Percentiles rank a stretch among this genome's conserved stretches.
These are phyloP conservation scores for Trametes cubensis DNA, from an alignment of 768 basidiomycete species.

Conservation along the genomic window DNA sequence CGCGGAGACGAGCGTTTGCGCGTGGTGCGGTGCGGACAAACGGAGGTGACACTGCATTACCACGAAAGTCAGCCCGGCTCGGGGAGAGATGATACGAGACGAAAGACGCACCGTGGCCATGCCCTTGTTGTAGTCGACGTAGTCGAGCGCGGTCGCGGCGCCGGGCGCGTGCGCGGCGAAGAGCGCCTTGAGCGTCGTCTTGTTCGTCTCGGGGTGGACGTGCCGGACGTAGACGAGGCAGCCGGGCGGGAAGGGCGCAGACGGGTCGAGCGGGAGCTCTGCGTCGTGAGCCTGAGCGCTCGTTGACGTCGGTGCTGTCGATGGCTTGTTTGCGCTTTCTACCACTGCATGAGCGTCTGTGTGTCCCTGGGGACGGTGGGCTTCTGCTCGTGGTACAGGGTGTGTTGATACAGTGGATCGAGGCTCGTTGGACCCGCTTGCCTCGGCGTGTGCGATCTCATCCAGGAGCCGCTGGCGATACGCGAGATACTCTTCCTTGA, in stretches of 20 bases:
- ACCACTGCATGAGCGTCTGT: background rate
- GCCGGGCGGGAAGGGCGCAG: slow-evolving; percentile 55
- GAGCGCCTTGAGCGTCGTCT: slow-evolving; percentile 70
- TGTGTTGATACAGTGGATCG: background rate
- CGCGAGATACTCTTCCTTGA: slow-evolving; percentile 70
- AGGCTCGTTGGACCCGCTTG: background rate
- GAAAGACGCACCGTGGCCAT: slow-evolving; percentile 62
- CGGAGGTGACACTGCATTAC: slow-evolving; percentile 69
- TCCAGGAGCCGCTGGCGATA: slow-evolving; percentile 60
- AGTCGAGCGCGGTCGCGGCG: slow-evolving; percentile 56
- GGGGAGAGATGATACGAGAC: background rate
- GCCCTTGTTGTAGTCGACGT: slow-evolving; percentile 79
- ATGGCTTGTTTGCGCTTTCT: background rate
- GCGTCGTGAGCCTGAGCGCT: background rate
- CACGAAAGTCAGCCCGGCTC: background rate
- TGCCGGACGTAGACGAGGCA: slow-evolving; percentile 75
- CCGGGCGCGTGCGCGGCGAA: slow-evolving; percentile 49
- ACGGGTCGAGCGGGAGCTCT: background rate
- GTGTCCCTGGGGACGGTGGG: background rate
- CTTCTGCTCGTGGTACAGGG: background rate
- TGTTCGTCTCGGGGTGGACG: slow-evolving; percentile 76
- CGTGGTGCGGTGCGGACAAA: slow-evolving; percentile 53
- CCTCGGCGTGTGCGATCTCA: slow-evolving; percentile 37
- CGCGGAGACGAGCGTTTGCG: slow-evolving; percentile 47
- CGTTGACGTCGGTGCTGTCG: background rate